Conservation (phyloP, 2,329 filamentous ascomycete species). For the Microsporum ferrugineum region DNA sequence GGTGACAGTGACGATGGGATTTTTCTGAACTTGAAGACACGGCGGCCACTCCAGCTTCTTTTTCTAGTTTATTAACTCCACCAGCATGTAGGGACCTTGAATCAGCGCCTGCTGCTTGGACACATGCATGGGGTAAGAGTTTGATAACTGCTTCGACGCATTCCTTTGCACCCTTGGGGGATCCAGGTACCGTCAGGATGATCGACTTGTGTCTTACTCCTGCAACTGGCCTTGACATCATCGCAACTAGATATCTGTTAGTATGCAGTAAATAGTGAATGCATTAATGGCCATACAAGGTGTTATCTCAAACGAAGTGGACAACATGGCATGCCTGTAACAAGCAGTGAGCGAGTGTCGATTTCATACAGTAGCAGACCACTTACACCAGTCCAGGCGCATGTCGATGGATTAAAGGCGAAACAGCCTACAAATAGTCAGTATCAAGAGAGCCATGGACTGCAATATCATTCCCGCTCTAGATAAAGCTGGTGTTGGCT, state of each 20-base stretch:
- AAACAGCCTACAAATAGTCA: slow-evolving; percentile 52
- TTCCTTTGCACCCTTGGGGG: slow-evolving; percentile 87
- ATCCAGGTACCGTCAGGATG: slow-evolving; percentile 82
- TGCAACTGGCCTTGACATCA: slow-evolving; percentile 91
- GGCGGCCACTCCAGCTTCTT: slow-evolving; percentile 56
- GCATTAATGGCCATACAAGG: slow-evolving; percentile 50
- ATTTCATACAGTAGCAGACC: background rate
- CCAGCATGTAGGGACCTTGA: slow-evolving; percentile 70
- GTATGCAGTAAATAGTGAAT: slow-evolving; percentile 9
- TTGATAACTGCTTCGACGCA: slow-evolving; percentile 83
- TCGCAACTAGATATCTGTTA: slow-evolving; percentile 54
- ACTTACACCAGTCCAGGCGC: slow-evolving; percentile 72
- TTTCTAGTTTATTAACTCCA: slow-evolving; percentile 71
- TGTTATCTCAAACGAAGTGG: slow-evolving; percentile 71
- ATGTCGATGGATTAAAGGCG: slow-evolving; percentile 66
- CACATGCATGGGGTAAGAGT: slow-evolving; percentile 87
- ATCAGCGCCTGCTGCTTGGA: slow-evolving; percentile 72
- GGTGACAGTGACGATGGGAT: slow-evolving; percentile 35
- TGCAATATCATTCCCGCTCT: background rate
- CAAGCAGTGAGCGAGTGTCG: background rate
- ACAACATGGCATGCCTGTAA: slow-evolving; percentile 74
- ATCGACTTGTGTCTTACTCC: slow-evolving; percentile 72
- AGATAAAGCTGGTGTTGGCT: slow-evolving; percentile 14
- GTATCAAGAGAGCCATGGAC: background rate
- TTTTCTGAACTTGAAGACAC: slow-evolving; percentile 14